Evolutionary conservation across 2,329 filamentous ascomycete genomes (phyloP), one percentile per base, ranked within the genome.

Genomic region (Hymenoscyphus infarciens): DNA sequence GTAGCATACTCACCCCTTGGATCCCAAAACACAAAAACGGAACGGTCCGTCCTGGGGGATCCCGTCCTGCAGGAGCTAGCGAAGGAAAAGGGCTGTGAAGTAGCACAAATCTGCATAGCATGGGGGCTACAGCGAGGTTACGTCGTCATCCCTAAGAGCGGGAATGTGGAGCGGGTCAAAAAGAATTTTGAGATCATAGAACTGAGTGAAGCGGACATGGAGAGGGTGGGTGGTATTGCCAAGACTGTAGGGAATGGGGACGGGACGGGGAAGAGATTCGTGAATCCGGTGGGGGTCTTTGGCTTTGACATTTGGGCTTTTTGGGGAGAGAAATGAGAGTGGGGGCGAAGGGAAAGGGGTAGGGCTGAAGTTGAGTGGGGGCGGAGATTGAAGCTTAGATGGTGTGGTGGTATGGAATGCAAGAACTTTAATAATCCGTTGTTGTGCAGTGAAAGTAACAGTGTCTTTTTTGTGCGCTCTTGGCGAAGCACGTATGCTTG

Each of bases 201-300:
- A 69, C 81, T 89, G 57, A 85, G 86, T 68, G 79, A 77, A 13
- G 81, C 83, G 31, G 89, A 92, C 66, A 71, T 87, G 67, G 79
- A 82, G 73, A 76, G 75, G 60, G 77, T 87, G 27, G 77, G 80
- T 67, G 65, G 65, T 33, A 86, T 90, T 2, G 86, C 86, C 0
- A 80, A 84, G 73, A 84, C 85, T 52, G 10, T 60, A 35, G 57
- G 57, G 2, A 53, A 39, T 45, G 33, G 22, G n/a, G 57, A 60
- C 39, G 57, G 57, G 29, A 82, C 87, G 60, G 86, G 90, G 75
- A 83, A 81, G 54, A 84, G 89, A 38, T 91, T 91, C 71, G 88
- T 91, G 65, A 90, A 91, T 78, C 90, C 91, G 87, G 90, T 88
- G 80, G 87, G 90, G 64, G 88, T 85, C 1, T 91, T 91, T 74